Evolutionary conservation across 345 rosid species (phyloP), one percentile per base, ranked within the genome.

Genomic region (Rhizophora mangle): DNA sequence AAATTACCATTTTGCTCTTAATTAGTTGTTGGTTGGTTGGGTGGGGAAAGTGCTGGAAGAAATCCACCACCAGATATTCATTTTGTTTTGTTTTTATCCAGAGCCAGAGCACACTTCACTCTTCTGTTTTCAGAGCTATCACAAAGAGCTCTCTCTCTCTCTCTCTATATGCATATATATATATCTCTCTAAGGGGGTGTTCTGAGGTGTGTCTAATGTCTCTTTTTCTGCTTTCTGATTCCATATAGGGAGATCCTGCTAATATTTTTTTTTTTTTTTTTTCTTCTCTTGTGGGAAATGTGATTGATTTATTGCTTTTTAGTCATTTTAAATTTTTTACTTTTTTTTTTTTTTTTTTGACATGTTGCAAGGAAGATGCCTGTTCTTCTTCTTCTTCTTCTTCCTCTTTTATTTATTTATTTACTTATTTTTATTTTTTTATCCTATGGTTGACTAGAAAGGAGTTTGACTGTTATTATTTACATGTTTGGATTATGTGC

Each of bases 121-220:
- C 3, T 59, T 72, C 60, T 18, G 0, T 19, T 11, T 15, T 29
- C 24, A 6, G 6, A 37, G 26, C 21, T 51, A 68, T 7, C 3
- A 53, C 7, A 7, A 1, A 5, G 6, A 1, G 2, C 19, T 18
- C 26, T 32, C 60, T 2, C 32, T 66, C 62, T 39, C 57, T 27
- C 6, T 72, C 7, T 13, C n/a, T n/a, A n/a, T n/a, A n/a, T n/a
- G n/a, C n/a, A n/a, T n/a, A n/a, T n/a, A n/a, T n/a, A n/a, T n/a
- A n/a, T n/a, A n/a, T n/a, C n/a, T n/a, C n/a, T n/a, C n/a, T n/a
- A n/a, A 16, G 34, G 78, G 78, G 78, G 78, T 51, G 74, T 3
- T 63, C 78, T 69, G 78, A 69, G 78, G 78, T 74, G 32, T 13
- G 7, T n/a, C 53, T 9, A 62, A 16, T 2, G 36, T 21, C 29